Percentiles rank a stretch among this genome's conserved stretches.
phyloP scores from a whole-genome alignment of 176 grass and related monocot species.

The Oryza glaberrima region DNA sequence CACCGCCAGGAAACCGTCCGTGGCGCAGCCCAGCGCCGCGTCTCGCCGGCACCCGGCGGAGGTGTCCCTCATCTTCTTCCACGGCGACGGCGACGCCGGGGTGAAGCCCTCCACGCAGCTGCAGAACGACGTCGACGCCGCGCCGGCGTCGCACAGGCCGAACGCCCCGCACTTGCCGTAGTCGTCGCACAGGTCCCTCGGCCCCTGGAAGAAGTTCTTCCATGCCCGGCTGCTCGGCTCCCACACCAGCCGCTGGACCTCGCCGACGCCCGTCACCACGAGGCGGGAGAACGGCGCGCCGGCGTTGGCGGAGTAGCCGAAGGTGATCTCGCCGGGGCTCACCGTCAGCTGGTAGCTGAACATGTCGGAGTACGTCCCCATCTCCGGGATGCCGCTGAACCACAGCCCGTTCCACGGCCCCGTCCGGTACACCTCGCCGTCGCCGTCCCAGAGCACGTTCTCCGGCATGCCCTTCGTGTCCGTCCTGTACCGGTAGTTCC shows the following conservation, averaged over 20 bases:
- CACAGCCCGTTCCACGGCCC: conserved; percentile 34
- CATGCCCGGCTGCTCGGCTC: not conserved
- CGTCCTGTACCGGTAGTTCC: not conserved
- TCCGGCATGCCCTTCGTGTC: conserved; percentile 32
- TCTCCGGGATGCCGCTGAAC: conserved; percentile 50
- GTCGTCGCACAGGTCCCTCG: not conserved
- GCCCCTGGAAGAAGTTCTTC: not conserved
- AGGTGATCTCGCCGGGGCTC: conserved; percentile 30
- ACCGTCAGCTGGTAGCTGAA: conserved; percentile 17
- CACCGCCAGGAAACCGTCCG: too few species aligned
- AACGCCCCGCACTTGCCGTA: too few species aligned
- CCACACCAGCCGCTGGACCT: conserved; percentile 29
- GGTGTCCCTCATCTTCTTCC: too few species aligned
- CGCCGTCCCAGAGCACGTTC: not conserved
- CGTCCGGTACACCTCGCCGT: not conserved
- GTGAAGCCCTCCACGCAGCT: too few species aligned
- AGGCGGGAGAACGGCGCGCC: conserved; percentile 27
- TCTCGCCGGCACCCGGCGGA: too few species aligned
- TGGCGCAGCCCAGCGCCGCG: too few species aligned
- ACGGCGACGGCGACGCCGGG: too few species aligned
- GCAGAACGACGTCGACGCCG: too few species aligned
- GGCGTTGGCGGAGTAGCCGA: not conserved
- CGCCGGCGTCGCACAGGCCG: too few species aligned
- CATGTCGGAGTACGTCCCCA: conserved; percentile 5
- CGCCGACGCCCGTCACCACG: not conserved